Evolutionary conservation across 2,329 filamentous ascomycete species (phyloP), one percentile per base, ranked within the genome.

Genomic region (Leptographium radiaticola): DNA sequence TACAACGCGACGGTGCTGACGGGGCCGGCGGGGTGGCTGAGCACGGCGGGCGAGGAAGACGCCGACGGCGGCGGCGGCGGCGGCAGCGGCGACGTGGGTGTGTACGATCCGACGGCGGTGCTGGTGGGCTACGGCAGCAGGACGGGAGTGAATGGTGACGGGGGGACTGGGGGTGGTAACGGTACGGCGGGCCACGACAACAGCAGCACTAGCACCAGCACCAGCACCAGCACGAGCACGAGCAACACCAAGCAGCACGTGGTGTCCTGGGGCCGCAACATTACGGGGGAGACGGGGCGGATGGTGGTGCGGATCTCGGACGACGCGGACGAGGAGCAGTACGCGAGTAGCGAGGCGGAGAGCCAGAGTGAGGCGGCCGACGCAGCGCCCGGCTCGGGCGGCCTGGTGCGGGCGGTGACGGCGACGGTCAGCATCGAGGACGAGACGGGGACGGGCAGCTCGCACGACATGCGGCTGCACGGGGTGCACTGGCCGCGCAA

Each of bases 401-500:
- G 76, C n/a, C 69, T 77, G 31, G 77, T 83, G 36, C 82, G 86
- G 49, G 80, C 86, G 62, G 79, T 91, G 53, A 79, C 77, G 54
- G 87, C 82, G 1, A 80, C 81, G 8, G 70, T 91, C 52, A 82
- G 79, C 8, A 73, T 96, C 42, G 83, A 89, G 61, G 89, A 93
- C 62, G 75, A 80, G 44, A 76, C 79, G 54, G 79, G 79, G 60
- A 75, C 79, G 56, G 85, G 86, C 6, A 84, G 84, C 63, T 86
- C 81, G 60, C 90, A 86, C 82, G 84, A 90, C 60, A 81, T 94
- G 70, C 76, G 80, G 51, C 70, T 95, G 50, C 84, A 89, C 67
- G 93, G 93, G 4, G 77, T 94, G 5, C 91, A 97, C 70, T 94
- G 89, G 75, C 83, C 86, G 40, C 76, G 79, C n/a, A 80, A 86